A percentile compares a stretch with the other conserved stretches of the same genome.
Conservation (phyloP, 306 rosid species). For the Oemleria cerasiformis region DNA sequence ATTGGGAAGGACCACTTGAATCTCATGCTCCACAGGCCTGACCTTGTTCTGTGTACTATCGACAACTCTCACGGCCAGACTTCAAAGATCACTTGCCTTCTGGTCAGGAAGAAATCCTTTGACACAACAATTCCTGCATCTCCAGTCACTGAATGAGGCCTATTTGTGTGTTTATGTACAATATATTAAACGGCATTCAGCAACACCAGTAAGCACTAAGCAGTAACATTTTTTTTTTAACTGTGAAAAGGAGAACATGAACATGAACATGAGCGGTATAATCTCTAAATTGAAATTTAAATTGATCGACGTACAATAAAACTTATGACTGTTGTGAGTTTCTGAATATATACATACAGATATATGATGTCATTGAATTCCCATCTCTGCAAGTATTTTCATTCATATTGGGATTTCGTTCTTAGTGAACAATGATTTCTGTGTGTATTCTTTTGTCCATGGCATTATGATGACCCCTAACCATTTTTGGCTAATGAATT, state of each 20-base stretch:
- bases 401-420: not conserved
- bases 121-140: conserved; percentile 54
- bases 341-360: not conserved
- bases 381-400: not conserved
- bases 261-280: not conserved
- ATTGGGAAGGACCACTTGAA: conserved; percentile 62
- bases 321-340: not conserved
- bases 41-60: conserved; percentile 70
- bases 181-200: conserved; percentile 7
- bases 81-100: conserved; percentile 73
- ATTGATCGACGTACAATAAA: conserved; percentile 14
- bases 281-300: not conserved
- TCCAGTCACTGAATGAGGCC: conserved; percentile 46
- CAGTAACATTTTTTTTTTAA: conserved; percentile 2
- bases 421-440: not conserved
- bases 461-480: too few species aligned
- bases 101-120: conserved; percentile 77
- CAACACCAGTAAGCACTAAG: not conserved
- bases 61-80: conserved; percentile 66
- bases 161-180: not conserved
- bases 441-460: too few species aligned
- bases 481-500: not conserved
- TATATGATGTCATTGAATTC: not conserved
- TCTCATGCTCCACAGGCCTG: conserved; percentile 77
- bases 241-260: conserved; percentile 5